A percentile compares a stretch with the other conserved stretches of the same genome.
These are phyloP conservation scores for Kwoniella heveanensis DNA, from an alignment of 768 basidiomycete genomes.

Conservation along the genomic window DNA sequence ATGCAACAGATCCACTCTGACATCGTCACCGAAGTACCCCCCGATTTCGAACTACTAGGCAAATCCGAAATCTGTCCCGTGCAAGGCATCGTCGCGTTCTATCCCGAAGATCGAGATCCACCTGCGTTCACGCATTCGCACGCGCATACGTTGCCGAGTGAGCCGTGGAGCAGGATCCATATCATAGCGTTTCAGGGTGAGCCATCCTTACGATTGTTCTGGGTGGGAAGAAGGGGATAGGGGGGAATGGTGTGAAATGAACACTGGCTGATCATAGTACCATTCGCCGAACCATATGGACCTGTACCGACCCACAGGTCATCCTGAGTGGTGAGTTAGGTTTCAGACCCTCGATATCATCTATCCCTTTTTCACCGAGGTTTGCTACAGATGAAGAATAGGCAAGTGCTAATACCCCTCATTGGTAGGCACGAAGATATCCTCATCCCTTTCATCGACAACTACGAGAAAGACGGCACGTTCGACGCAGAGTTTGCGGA, in stretches of 20 bases:
- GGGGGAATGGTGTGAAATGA: too few relatives aligned
- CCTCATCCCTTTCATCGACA: conserved; percentile 39
- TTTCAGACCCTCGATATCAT: too few relatives aligned
- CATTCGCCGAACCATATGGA: too few relatives aligned
- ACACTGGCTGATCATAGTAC: too few relatives aligned
- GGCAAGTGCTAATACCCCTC: too few relatives aligned
- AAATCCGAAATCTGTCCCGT: conserved; percentile 37
- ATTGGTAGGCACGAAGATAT: conserved; percentile 47
- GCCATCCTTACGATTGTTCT: conserved; percentile 2
- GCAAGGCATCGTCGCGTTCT: conserved; percentile 43
- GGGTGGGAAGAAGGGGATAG: too few relatives aligned
- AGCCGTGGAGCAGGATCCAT: conserved; percentile 38
- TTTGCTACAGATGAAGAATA: too few relatives aligned
- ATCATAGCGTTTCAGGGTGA: conserved; percentile 46
- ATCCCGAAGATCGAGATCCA: conserved; percentile 20
- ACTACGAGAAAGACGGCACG: conserved; percentile 42
- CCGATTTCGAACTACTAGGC: conserved; percentile 35
- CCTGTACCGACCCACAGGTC: conserved; percentile 29
- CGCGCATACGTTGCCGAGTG: conserved; percentile 28
- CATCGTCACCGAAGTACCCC: conserved; percentile 34
- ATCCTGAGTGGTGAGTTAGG: conserved; percentile 50
- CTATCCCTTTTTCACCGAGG: too few relatives aligned
- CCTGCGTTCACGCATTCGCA: conserved; percentile 43
- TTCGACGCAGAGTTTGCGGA: conserved; percentile 36
- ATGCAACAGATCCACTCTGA: conserved; percentile 51